Conservation (phyloP, 2,329 filamentous ascomycete genomes). For the Juglanconis oblonga region DNA sequence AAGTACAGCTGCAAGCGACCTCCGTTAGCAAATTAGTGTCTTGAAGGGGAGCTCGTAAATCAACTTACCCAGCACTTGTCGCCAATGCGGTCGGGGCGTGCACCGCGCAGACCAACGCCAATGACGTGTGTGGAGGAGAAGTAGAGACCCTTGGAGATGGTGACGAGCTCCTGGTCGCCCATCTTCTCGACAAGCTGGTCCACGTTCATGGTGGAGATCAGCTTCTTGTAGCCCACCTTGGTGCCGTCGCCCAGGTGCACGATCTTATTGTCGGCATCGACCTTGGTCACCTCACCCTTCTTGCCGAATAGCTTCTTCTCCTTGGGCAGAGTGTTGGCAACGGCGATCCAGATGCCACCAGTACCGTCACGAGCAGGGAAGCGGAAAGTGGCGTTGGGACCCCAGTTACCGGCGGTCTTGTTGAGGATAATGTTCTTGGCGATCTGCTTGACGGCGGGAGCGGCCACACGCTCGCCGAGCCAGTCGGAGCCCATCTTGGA, state of each 20-base stretch:
- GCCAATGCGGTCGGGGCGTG: conserved; percentile 89
- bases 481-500: conserved; percentile 94
- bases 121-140: conserved; percentile 98
- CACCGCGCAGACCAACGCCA: conserved; percentile 89
- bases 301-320: conserved; percentile 90
- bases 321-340: conserved; percentile 87
- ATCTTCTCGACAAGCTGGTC: conserved; percentile 85
- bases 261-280: conserved; percentile 81
- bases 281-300: conserved; percentile 77
- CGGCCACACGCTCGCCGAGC: conserved; percentile 97
- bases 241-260: conserved; percentile 82
- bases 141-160: conserved; percentile 85
- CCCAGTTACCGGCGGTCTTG: conserved; percentile 97
- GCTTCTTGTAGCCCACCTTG: conserved; percentile 85
- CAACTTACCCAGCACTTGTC: conserved; percentile 95
- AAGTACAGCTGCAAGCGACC: conserved; percentile 72
- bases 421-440: conserved; percentile 93
- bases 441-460: conserved; percentile 90
- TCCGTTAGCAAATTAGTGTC: conserved; percentile 24
- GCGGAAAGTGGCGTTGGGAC: conserved; percentile 95
- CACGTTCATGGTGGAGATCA: conserved; percentile 94
- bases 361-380: conserved; percentile 96
- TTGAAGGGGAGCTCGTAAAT: too few relatives aligned
- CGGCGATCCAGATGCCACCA: conserved; percentile 97
- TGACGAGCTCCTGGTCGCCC: conserved; percentile 79